Percentiles rank a stretch among this genome's conserved stretches.
These are phyloP conservation scores for Garcileccinum viscosum DNA, from an alignment of 1,284 basidiomycete species.

Conservation along the genomic window DNA sequence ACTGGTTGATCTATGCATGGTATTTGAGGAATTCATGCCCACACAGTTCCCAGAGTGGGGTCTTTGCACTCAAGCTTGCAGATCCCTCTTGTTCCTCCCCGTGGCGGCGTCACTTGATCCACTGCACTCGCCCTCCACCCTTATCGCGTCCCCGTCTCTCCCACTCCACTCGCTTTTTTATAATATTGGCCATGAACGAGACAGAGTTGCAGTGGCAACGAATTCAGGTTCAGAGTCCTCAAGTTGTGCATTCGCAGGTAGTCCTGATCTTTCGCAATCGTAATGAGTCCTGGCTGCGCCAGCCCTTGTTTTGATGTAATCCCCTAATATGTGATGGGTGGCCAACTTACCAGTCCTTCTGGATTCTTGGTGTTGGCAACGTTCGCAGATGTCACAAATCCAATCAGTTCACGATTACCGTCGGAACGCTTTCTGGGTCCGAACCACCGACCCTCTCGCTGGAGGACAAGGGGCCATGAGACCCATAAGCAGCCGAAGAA, in stretches of 20 bases:
- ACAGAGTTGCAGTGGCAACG: slow-evolving; percentile 37
- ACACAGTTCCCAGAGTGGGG: slow-evolving; percentile 37
- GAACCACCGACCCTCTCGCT: not conserved
- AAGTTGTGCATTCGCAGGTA: slow-evolving; percentile 22
- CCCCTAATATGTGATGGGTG: slow-evolving; percentile 22
- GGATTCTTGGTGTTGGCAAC: slow-evolving; percentile 9
- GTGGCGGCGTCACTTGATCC: slow-evolving; percentile 33
- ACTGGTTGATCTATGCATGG: slow-evolving; percentile 49
- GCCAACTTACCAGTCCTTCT: slow-evolving; percentile 1
- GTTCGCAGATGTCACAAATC: slow-evolving; percentile 11
- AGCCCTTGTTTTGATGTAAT: slow-evolving; percentile 28
- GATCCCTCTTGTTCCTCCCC: slow-evolving; percentile 31
- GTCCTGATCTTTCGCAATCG: slow-evolving; percentile 29
- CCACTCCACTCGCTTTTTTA: slow-evolving; percentile 74
- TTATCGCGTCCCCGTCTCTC: slow-evolving; percentile 74
- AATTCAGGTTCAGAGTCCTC: slow-evolving; percentile 34
- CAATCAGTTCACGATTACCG: slow-evolving; percentile 2
- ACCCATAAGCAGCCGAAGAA: slow-evolving; percentile 15
- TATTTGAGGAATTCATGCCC: slow-evolving; percentile 4
- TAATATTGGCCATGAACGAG: slow-evolving; percentile 51
- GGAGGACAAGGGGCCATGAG: slow-evolving; percentile 2
- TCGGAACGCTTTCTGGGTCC: not conserved
- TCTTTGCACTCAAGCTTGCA: slow-evolving; percentile 13
- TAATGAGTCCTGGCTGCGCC: slow-evolving; percentile 32
- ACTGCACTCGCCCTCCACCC: slow-evolving; percentile 53